These are phyloP conservation scores for Ceratonia siliqua DNA, from an alignment of 306 rosid genomes.

Conservation along the genomic window DNA sequence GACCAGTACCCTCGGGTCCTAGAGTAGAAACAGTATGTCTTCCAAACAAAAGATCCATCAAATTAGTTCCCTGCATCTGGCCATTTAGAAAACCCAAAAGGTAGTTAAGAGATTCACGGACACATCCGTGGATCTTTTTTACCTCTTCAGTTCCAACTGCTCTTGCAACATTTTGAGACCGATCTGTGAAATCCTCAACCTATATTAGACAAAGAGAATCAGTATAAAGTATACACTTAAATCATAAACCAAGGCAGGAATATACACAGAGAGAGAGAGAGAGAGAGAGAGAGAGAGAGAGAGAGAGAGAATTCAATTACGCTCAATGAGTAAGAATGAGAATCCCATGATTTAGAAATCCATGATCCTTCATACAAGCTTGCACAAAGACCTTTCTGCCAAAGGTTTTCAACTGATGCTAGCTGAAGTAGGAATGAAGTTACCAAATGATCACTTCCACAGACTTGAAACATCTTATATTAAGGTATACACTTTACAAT, in stretches of 20 bases:
- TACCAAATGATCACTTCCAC: conserved; percentile 15
- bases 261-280: conserved; percentile 6
- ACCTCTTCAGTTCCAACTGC: conserved; percentile 40
- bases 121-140: conserved; percentile 35
- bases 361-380: conserved; percentile 48
- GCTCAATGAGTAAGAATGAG: conserved; percentile 25
- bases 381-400: conserved; percentile 45
- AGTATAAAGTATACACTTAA: conserved; percentile 24
- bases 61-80: conserved; percentile 29
- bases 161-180: conserved; percentile 44
- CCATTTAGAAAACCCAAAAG: conserved; percentile 28
- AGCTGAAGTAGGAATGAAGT: conserved; percentile 43
- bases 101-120: conserved; percentile 34
- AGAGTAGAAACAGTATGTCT: conserved; percentile 14
- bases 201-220: conserved; percentile 35
- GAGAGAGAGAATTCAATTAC: conserved; percentile 37
- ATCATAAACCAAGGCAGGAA: background rate
- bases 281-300: background rate
- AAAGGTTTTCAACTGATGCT: conserved; percentile 51
- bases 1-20: conserved; percentile 8
- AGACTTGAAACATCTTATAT: conserved; percentile 26
- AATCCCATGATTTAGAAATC: conserved; percentile 43
- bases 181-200: conserved; percentile 56
- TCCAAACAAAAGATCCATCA: conserved; percentile 42
- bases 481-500: background rate